These are phyloP conservation scores for Metschnikowia noctiluminum DNA, from an alignment of 805 yeast species.

Conservation along the genomic window DNA sequence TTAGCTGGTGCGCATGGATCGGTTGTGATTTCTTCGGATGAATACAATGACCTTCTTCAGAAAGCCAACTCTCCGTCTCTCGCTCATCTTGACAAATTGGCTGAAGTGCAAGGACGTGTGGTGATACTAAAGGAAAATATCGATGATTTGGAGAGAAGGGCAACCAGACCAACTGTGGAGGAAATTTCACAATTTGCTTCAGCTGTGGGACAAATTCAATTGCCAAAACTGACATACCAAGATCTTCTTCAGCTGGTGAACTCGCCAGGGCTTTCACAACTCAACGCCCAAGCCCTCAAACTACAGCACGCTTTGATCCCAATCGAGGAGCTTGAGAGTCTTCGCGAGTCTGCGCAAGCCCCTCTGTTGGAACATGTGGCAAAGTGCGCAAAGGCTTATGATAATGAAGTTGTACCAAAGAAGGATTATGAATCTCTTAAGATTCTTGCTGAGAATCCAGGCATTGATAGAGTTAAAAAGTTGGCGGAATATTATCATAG, in stretches of 20 bases:
- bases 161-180: slow-evolving; percentile 19
- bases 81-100: slow-evolving; percentile 18
- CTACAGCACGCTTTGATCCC: slow-evolving; percentile 5
- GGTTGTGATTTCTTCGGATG: slow-evolving; percentile 28
- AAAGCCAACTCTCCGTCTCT: slow-evolving; percentile 16
- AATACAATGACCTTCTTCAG: slow-evolving; percentile 20
- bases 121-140: slow-evolving; percentile 14
- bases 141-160: slow-evolving; percentile 1
- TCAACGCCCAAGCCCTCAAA: slow-evolving; percentile 6
- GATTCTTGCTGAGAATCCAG: slow-evolving; percentile 9
- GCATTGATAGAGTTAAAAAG: slow-evolving; percentile 10
- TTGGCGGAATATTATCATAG: slow-evolving; percentile 15
- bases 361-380: slow-evolving; percentile 14
- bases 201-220: slow-evolving; percentile 8
- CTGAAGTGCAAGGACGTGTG: slow-evolving; percentile 15
- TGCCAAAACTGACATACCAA: slow-evolving; percentile 11
- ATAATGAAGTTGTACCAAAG: slow-evolving; percentile 1
- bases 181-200: slow-evolving; percentile 17
- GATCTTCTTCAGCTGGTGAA: slow-evolving; percentile 4
- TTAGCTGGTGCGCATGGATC: slow-evolving; percentile 32
- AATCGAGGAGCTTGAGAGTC: slow-evolving; percentile 1
- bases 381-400: slow-evolving; percentile 1
- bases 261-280: slow-evolving; percentile 7
- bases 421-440: slow-evolving; percentile 5
- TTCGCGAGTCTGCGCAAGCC: slow-evolving; percentile 4